Evolutionary conservation across 176 grass and related monocot genomes (phyloP).

Genomic region (Secale cereale): DNA sequence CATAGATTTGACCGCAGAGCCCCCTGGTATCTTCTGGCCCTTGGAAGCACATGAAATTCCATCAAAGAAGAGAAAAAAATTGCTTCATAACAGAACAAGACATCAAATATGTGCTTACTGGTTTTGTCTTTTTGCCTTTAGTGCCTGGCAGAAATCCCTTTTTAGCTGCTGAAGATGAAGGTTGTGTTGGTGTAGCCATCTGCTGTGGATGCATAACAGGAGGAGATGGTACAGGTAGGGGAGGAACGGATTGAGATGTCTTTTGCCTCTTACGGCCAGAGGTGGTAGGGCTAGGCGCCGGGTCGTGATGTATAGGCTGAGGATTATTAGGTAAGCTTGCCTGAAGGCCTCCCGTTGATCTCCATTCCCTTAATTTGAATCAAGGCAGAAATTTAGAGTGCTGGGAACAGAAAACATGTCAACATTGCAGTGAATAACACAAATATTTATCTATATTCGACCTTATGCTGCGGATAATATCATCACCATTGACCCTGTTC

Average conservation of each 20-base stretch:
- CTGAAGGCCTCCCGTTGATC: constrained; percentile 55
- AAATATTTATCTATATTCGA: constrained; percentile 27
- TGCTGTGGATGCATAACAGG: constrained; percentile 64
- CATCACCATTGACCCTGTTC: constrained; percentile 74
- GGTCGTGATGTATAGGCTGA: constrained; percentile 65
- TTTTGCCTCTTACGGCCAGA: constrained; percentile 93
- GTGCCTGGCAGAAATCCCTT: constrained; percentile 52
- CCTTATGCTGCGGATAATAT: constrained; percentile 92
- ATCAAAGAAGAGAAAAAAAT: neutral
- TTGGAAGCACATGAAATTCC: constrained; percentile 43
- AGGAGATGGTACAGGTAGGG: constrained; percentile 50
- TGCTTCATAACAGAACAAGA: neutral
- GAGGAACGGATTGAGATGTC: constrained; percentile 63
- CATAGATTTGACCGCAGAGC: constrained; percentile 57
- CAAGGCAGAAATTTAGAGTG: constrained; percentile 28
- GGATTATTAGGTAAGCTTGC: constrained; percentile 52
- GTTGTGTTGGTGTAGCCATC: constrained; percentile 49
- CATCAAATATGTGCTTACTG: constrained; percentile 46
- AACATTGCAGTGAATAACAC: neutral
- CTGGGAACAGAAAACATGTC: constrained; percentile 20
- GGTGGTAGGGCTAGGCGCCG: constrained; percentile 66
- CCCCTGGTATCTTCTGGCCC: constrained; percentile 68
- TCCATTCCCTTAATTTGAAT: constrained; percentile 50
- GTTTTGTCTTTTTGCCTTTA: constrained; percentile 83
- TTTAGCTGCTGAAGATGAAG: constrained; percentile 66